These are phyloP conservation scores for Rhodotorula toruloides DNA, from an alignment of 768 basidiomycete genomes.

Conservation along the genomic window DNA sequence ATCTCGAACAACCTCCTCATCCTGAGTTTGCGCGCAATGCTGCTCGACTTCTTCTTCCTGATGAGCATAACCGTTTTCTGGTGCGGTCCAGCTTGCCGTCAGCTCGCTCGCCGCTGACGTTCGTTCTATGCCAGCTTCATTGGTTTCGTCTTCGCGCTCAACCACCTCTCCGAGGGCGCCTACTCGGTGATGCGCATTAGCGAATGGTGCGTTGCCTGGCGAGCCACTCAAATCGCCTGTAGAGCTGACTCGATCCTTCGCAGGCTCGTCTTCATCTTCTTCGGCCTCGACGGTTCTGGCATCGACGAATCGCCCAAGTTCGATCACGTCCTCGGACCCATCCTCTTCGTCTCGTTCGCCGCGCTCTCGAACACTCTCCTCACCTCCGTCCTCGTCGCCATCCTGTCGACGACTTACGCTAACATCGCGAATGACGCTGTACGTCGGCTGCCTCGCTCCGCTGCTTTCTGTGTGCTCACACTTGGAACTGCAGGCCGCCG, in stretches of 20 bases:
- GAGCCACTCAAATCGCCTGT: too few relatives aligned
- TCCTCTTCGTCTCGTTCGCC: conserved; percentile 73
- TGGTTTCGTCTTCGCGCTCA: conserved; percentile 39
- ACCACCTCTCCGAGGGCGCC: conserved; percentile 38
- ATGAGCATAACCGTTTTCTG: conserved; percentile 64
- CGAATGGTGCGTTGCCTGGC: conserved; percentile 36
- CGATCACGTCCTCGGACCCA: conserved; percentile 79
- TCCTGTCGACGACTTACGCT: conserved; percentile 88
- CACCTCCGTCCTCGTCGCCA: conserved; percentile 58
- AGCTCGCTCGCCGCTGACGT: neutral
- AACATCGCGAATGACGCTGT: conserved; percentile 85
- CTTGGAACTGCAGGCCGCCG: conserved; percentile 17
- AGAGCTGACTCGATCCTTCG: neutral
- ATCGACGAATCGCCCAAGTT: conserved; percentile 72
- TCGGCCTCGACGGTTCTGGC: conserved; percentile 89
- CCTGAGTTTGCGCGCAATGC: conserved; percentile 69
- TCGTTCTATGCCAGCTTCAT: conserved; percentile 18
- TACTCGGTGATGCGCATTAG: conserved; percentile 26
- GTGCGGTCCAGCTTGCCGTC: conserved; percentile 1
- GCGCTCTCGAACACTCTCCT: conserved; percentile 87
- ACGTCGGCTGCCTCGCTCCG: neutral
- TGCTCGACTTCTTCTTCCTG: conserved; percentile 66
- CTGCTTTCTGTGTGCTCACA: conserved; percentile 11
- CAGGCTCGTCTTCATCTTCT: conserved; percentile 53
- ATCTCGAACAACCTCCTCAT: conserved; percentile 59